Evolutionary conservation across 139 green algal species (phyloP).

Genomic region (Tetratostichococcus sp.): DNA sequence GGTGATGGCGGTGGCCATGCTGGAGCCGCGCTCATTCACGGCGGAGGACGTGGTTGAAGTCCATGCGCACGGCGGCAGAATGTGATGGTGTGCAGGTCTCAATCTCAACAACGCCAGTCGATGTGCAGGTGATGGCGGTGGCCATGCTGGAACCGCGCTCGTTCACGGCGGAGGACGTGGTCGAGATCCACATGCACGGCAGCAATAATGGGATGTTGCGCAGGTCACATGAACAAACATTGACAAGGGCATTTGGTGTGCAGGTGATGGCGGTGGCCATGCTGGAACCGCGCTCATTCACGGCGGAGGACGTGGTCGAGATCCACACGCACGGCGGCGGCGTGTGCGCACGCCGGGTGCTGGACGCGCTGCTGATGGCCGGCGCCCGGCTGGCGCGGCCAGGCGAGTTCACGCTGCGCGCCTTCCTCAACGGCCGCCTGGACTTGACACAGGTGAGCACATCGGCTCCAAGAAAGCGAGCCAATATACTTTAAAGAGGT

Average conservation of each 20-base stretch:
- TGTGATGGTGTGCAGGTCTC: no score
- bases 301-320: slow-evolving; percentile 93
- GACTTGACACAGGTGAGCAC: slow-evolving; percentile 69
- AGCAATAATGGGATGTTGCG: no score
- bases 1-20: slow-evolving; percentile 78
- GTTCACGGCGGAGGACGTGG: slow-evolving; percentile 94
- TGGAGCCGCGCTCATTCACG: slow-evolving; percentile 85
- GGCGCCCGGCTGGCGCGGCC: slow-evolving; percentile 63
- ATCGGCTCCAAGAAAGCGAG: neutral
- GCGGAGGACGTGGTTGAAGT: slow-evolving; percentile 95
- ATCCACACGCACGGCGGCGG: slow-evolving; percentile 89
- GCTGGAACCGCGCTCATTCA: slow-evolving; percentile 85
- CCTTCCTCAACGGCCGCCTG: slow-evolving; percentile 94
- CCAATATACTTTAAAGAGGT: no score
- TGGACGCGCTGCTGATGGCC: slow-evolving; percentile 62
- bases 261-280: slow-evolving; percentile 78
- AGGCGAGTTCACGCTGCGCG: slow-evolving; percentile 95
- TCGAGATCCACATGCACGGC: slow-evolving; percentile 94
- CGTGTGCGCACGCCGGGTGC: slow-evolving; percentile 72
- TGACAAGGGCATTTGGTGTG: no score
- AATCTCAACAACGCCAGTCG: no score
- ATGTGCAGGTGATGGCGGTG: slow-evolving; percentile 71
- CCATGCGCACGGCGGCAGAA: slow-evolving; percentile 90
- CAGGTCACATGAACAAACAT: no score
- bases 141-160: slow-evolving; percentile 77